These are phyloP conservation scores for Talaromyces amestolkiae DNA, from an alignment of 2,329 filamentous ascomycete species.

Conservation along the genomic window DNA sequence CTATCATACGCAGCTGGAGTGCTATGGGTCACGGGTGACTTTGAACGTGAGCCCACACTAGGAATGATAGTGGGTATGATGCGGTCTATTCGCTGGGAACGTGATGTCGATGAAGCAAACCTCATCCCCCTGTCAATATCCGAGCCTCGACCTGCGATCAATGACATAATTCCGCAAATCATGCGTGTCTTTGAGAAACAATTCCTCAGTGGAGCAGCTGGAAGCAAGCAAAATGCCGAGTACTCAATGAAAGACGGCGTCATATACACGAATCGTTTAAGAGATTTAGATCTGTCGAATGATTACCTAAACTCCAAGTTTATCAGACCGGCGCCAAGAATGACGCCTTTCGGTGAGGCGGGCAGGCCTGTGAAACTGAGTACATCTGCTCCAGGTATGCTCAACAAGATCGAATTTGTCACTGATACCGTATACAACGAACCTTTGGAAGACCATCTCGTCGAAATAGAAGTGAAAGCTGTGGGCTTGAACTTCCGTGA, in stretches of 20 bases:
- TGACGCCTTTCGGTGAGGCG: slow-evolving; percentile 20
- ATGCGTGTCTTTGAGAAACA: slow-evolving; percentile 23
- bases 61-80: slow-evolving; percentile 35
- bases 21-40: slow-evolving; percentile 37
- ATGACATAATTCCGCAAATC: slow-evolving; percentile 15
- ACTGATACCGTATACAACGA: slow-evolving; percentile 22
- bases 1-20: slow-evolving; percentile 28
- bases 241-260: slow-evolving; percentile 23
- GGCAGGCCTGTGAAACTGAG: slow-evolving; percentile 23
- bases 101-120: slow-evolving; percentile 31
- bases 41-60: slow-evolving; percentile 26
- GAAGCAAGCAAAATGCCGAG: slow-evolving; percentile 24
- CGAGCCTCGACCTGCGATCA: slow-evolving; percentile 11
- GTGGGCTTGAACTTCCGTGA: slow-evolving; percentile 32
- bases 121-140: slow-evolving; percentile 27
- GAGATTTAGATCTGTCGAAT: slow-evolving; percentile 24
- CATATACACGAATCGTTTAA: slow-evolving; percentile 26
- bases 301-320: slow-evolving; percentile 22
- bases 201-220: slow-evolving; percentile 19
- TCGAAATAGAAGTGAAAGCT: slow-evolving; percentile 31
- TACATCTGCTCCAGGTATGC: slow-evolving; percentile 22
- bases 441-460: slow-evolving; percentile 23
- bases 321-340: slow-evolving; percentile 20
- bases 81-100: slow-evolving; percentile 35
- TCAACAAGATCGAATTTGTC: slow-evolving; percentile 25